These are phyloP conservation scores for Colletotrichum agaves DNA, from an alignment of 2,329 filamentous ascomycete genomes.

Conservation along the genomic window DNA sequence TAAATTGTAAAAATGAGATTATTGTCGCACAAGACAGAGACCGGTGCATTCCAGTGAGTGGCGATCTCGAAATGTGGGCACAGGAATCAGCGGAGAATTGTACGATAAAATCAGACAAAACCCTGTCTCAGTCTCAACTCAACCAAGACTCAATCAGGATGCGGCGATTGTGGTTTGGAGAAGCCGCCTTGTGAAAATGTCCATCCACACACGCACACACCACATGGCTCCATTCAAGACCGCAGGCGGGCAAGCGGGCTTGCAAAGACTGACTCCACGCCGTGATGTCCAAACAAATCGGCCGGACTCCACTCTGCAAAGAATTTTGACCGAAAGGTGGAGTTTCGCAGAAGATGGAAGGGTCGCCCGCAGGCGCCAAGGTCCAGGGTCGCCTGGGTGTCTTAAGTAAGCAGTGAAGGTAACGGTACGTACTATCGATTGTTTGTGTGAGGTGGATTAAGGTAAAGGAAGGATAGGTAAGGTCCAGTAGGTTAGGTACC, in stretches of 20 bases:
- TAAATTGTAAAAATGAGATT: slow-evolving; percentile 14
- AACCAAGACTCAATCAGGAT: slow-evolving; percentile 9
- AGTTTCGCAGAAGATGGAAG: slow-evolving; percentile 5
- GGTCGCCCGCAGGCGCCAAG: slow-evolving; percentile 11
- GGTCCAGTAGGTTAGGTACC: no score
- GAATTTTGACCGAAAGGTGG: slow-evolving; percentile 37
- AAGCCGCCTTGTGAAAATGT: slow-evolving; percentile 9
- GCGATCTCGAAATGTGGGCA: slow-evolving; percentile 31
- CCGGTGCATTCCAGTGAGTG: slow-evolving; percentile 24
- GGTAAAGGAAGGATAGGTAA: no score
- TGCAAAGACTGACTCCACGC: slow-evolving; percentile 27
- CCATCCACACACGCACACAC: slow-evolving; percentile 20
- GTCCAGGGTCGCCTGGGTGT: no score
- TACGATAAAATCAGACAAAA: slow-evolving; percentile 19
- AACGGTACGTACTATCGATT: no score
- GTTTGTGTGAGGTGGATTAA: no score
- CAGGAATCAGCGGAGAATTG: slow-evolving; percentile 23
- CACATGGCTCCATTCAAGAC: slow-evolving; percentile 20
- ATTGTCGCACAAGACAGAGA: slow-evolving; percentile 9
- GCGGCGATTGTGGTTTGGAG: neutral
- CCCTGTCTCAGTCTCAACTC: slow-evolving; percentile 18
- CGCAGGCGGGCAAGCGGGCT: slow-evolving; percentile 7
- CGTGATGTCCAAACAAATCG: slow-evolving; percentile 18
- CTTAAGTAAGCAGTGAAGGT: neutral
- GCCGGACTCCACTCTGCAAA: slow-evolving; percentile 33